Evolutionary conservation across 1,284 basidiomycete genomes (phyloP), one percentile per base, ranked within the genome.

Genomic region (Irpex rosettiformis): DNA sequence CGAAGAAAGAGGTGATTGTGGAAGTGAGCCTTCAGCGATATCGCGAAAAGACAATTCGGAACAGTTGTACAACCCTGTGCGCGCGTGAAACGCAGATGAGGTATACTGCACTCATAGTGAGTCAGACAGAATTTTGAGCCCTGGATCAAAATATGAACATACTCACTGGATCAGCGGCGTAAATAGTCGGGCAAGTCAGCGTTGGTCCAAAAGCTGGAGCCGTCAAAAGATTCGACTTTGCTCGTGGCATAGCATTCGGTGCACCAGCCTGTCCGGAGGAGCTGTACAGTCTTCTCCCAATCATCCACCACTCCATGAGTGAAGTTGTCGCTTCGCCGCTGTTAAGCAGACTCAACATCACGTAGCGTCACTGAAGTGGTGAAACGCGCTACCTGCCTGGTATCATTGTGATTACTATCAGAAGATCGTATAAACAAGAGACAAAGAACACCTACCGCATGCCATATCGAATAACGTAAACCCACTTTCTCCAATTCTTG

Each of bases 1-100:
- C 0, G 54, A 42, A n/a, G 54, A 47, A 2, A 56, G 13, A 45
- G 61, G 62, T 28, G 60, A 63, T 33, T 53, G 61, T 0, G 82
- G 81, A 16, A 85, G 63, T 8, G 66, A 61, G 2, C 81, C 83
- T 24, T 77, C 72, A 1, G 82, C 78, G 43, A 86, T 76, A 42
- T 85, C 81, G 22, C 72, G 68, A 68, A 86, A 86, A 0, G 79
- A 79, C 3, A 84, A 70, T 5, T 78, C 68, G 29, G 80, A 74
- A 59, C 83, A 85, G 8, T 73, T 67, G 24, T 57, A 24, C 7
- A 79, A 68, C 0, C 70, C 69, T 1, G 81, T 83, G n/a, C 84
- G 75, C 8, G 72, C 69, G 13, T 71, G 67, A 63, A 81, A 83
- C 4, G 83, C 83, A 55, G 76, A 72, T 10, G 74, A 67, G 0